Evolutionary conservation across 2,329 filamentous ascomycete species (phyloP).

Genomic region (Botrytis galanthina): DNA sequence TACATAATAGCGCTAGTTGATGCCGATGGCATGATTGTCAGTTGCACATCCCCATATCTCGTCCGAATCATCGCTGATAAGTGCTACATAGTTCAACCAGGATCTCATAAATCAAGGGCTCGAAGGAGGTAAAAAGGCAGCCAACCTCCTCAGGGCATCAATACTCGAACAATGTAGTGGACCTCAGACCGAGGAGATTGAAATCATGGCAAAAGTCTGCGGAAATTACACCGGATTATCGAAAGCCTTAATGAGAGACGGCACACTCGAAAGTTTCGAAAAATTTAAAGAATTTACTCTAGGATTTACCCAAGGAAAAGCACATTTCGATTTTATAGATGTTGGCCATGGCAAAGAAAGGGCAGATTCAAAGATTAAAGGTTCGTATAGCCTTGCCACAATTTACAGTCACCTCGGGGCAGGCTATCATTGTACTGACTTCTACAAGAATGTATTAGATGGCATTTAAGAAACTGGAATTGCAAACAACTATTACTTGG

Average conservation of each 20-base stretch:
- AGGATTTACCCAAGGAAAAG: constrained; percentile 58
- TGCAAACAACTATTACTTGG: constrained; percentile 62
- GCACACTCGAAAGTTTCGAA: constrained; percentile 45
- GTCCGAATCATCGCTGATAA: constrained; percentile 20
- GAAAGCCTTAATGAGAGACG: constrained; percentile 50
- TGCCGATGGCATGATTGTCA: constrained; percentile 60
- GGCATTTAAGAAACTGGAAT: constrained; percentile 59
- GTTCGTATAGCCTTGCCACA: constrained; percentile 39
- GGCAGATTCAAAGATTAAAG: constrained; percentile 59
- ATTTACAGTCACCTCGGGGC: not conserved
- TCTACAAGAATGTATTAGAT: constrained; percentile 43
- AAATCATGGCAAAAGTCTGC: constrained; percentile 56
- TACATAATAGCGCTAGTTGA: constrained; percentile 63
- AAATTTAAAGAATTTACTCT: constrained; percentile 55
- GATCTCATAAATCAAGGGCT: constrained; percentile 53
- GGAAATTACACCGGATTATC: constrained; percentile 53
- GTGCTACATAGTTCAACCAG: constrained; percentile 53
- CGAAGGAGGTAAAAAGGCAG: constrained; percentile 42
- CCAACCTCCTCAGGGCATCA: constrained; percentile 47
- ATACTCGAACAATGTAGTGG: constrained; percentile 49
- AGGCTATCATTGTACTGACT: constrained; percentile 22
- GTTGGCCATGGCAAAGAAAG: constrained; percentile 58
- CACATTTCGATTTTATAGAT: constrained; percentile 63
- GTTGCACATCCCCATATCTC: constrained; percentile 30
- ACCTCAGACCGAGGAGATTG: constrained; percentile 45